phyloP scores from a whole-genome alignment of 495 filamentous ascomycete species.

The Niebla homalea region DNA sequence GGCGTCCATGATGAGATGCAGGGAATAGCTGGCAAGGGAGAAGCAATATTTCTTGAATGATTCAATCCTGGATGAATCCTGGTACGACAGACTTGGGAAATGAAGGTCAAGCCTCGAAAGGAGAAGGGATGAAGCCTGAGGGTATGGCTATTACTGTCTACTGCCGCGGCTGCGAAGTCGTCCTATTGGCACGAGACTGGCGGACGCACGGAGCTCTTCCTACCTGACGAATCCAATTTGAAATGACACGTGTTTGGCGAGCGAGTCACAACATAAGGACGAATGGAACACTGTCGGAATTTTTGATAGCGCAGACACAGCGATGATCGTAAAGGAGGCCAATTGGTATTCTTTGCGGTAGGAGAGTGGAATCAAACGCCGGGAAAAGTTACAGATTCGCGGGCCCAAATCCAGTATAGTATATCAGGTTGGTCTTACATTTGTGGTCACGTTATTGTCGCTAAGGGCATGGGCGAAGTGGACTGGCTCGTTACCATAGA shows the following conservation, averaged over 20 bases:
- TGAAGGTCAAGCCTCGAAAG: background rate
- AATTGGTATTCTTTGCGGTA: background rate
- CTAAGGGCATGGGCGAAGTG: background rate
- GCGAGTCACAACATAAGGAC: background rate
- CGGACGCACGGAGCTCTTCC: background rate
- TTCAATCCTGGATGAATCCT: background rate
- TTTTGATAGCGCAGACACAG: too few relatives aligned
- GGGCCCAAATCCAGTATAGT: background rate
- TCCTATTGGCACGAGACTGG: background rate
- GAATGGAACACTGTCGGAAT: background rate
- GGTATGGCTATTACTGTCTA: background rate
- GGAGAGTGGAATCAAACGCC: background rate
- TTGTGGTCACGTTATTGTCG: background rate
- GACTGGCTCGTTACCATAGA: background rate
- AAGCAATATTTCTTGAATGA: background rate
- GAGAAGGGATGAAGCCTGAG: background rate
- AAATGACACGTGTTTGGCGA: background rate
- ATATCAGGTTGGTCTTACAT: constrained; percentile 3
- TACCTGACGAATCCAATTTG: background rate
- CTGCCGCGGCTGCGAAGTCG: constrained; percentile 2
- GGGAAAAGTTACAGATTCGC: background rate
- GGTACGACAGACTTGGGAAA: background rate
- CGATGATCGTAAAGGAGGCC: too few relatives aligned
- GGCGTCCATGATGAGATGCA: too few relatives aligned
- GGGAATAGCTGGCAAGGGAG: too few relatives aligned